Evolutionary conservation across 805 yeast genomes (phyloP).

Genomic region (Zygoascus bituminiphila): DNA sequence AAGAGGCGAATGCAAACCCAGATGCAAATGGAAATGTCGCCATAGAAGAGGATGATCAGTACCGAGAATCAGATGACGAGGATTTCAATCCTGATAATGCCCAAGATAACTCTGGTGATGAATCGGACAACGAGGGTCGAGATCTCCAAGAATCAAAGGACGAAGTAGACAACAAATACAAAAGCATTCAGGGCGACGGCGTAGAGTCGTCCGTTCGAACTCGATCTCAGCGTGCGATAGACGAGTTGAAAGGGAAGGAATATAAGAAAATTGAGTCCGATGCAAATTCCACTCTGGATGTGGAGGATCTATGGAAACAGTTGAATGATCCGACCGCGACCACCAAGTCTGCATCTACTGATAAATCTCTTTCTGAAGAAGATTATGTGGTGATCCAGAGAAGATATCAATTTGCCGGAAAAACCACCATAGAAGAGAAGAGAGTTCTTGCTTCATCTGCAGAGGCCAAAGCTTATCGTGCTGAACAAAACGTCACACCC

Average conservation of each 20-base stretch:
- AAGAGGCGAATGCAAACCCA: too few relatives aligned
- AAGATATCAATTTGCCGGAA: constrained; percentile 85
- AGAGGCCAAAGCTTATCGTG: constrained; percentile 76
- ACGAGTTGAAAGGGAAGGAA: constrained; percentile 28
- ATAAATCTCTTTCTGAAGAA: constrained; percentile 21
- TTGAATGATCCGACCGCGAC: constrained; percentile 33
- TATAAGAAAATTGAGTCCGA: constrained; percentile 16
- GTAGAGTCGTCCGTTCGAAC: constrained; percentile 53
- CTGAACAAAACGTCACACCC: constrained; percentile 21
- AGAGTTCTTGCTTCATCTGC: constrained; percentile 70
- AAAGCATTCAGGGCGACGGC: constrained; percentile 50
- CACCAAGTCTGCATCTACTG: neutral
- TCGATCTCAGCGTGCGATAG: constrained; percentile 45
- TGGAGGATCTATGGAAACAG: constrained; percentile 48
- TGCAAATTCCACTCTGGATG: constrained; percentile 33
- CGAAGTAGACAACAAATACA: constrained; percentile 33
- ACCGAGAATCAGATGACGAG: constrained; percentile 50
- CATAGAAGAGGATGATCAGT: constrained; percentile 33
- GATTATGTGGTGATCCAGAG: constrained; percentile 64
- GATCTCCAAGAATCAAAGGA: constrained; percentile 26
- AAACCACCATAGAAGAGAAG: constrained; percentile 66
- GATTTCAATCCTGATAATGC: constrained; percentile 41
- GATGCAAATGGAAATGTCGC: too few relatives aligned
- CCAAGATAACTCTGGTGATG: constrained; percentile 31
- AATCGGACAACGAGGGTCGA: constrained; percentile 30